phyloP scores from a whole-genome alignment of 2,329 filamentous ascomycete species.

The Diaporthe sp. region DNA sequence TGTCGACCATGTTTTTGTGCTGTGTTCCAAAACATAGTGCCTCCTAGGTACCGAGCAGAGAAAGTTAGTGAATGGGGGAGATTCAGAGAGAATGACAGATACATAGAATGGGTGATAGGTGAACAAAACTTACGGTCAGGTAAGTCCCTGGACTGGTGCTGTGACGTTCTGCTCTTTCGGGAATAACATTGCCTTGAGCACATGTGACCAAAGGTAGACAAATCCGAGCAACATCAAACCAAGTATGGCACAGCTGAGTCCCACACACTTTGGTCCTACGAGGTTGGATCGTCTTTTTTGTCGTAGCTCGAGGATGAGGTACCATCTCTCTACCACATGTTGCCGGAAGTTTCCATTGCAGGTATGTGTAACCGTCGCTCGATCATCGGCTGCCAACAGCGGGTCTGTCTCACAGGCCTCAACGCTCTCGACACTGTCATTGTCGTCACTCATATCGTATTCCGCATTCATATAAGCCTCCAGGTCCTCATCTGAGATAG shows the following conservation, averaged over 20 bases:
- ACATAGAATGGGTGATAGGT: background rate
- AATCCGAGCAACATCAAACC: background rate
- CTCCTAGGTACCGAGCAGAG: background rate
- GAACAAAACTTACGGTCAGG: no score
- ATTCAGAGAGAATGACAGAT: no score
- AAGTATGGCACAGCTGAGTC: background rate
- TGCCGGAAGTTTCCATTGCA: background rate
- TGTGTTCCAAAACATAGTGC: background rate
- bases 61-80: no score
- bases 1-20: background rate
- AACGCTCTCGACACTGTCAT: background rate
- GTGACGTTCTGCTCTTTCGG: background rate
- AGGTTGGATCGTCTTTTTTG: background rate
- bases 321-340: background rate
- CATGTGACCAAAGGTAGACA: background rate
- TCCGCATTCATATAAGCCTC: slow-evolving; percentile 2
- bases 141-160: background rate
- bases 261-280: background rate
- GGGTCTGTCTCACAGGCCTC: background rate
- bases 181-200: background rate
- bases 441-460: background rate
- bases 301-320: background rate
- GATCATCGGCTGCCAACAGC: background rate
- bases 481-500: background rate
- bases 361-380: background rate